A percentile compares a stretch with the other conserved stretches of the same genome.
Evolutionary conservation across 225 moss, liverwort and hornwort species (phyloP).

Genomic region (Marchantia polymorpha): DNA sequence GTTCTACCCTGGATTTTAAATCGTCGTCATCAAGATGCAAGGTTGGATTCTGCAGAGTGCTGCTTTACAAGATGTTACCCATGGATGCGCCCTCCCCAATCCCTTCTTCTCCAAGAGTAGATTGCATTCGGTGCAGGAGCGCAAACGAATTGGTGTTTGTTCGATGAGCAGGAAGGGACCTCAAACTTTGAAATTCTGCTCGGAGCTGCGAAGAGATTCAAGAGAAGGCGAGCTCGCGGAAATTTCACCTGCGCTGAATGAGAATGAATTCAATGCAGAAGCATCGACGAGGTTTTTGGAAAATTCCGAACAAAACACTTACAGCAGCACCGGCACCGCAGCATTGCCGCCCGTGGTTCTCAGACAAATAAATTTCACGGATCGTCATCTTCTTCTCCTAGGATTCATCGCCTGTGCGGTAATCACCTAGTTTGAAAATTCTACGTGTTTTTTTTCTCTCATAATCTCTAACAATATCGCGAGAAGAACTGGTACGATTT

Average conservation of each 20-base stretch:
- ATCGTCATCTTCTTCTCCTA: constrained; percentile 39
- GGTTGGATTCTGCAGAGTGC: not conserved
- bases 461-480: not conserved
- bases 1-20: not conserved
- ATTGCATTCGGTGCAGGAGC: not conserved
- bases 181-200: constrained; percentile 14
- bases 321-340: constrained; percentile 27
- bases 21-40: constrained; percentile 1
- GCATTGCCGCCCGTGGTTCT: constrained; percentile 23
- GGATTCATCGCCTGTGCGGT: constrained; percentile 48
- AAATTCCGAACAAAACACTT: constrained; percentile 7
- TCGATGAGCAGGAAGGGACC: constrained; percentile 23
- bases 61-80: not conserved
- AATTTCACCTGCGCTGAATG: not conserved
- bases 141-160: not conserved
- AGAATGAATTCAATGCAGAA: constrained; percentile 11
- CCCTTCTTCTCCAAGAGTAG: constrained; percentile 3
- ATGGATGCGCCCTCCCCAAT: not conserved
- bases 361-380: constrained; percentile 32
- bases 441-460: not conserved
- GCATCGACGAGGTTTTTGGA: not conserved
- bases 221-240: not conserved
- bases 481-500: not conserved
- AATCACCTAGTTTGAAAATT: not conserved
- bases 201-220: not conserved